Evolutionary conservation across 208 protist species (phyloP).

Genomic region (Crithidia sp.): DNA sequence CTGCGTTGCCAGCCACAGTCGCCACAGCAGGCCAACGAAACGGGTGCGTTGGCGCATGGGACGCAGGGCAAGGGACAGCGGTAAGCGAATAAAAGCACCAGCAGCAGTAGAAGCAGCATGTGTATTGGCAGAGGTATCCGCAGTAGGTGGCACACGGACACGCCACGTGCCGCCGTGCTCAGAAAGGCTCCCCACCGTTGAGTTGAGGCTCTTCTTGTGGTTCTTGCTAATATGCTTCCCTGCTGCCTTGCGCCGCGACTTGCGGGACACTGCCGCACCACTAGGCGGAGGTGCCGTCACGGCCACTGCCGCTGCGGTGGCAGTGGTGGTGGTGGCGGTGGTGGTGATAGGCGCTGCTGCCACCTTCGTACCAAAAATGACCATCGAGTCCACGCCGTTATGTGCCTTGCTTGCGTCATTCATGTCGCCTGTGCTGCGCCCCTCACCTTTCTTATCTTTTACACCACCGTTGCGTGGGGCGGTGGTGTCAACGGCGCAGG

Average conservation of each 20-base stretch:
- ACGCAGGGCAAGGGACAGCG: conserved; percentile 52
- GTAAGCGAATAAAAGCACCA: conserved; percentile 20
- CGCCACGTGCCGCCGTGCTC: background rate
- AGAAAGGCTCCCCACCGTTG: background rate
- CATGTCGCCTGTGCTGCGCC: too few species aligned
- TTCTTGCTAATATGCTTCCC: background rate
- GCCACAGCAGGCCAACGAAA: conserved; percentile 68
- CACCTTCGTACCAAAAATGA: conserved; percentile 7
- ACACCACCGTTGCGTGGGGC: background rate
- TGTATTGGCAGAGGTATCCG: background rate
- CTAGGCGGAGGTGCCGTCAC: background rate
- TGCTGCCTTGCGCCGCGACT: background rate
- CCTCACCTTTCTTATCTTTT: background rate
- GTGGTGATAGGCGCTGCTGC: background rate
- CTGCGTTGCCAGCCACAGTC: conserved; percentile 51
- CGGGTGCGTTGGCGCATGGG: conserved; percentile 61
- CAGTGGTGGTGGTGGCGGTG: background rate
- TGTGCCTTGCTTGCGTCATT: background rate
- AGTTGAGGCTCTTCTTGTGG: background rate
- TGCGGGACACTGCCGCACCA: background rate
- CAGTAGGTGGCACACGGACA: background rate
- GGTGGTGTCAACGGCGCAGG: background rate
- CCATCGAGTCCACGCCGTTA: background rate
- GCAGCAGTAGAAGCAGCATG: background rate
- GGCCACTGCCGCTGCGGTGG: background rate